Conservation (phyloP, 2,329 filamentous ascomycete species). For the Epichloe uncinata region DNA sequence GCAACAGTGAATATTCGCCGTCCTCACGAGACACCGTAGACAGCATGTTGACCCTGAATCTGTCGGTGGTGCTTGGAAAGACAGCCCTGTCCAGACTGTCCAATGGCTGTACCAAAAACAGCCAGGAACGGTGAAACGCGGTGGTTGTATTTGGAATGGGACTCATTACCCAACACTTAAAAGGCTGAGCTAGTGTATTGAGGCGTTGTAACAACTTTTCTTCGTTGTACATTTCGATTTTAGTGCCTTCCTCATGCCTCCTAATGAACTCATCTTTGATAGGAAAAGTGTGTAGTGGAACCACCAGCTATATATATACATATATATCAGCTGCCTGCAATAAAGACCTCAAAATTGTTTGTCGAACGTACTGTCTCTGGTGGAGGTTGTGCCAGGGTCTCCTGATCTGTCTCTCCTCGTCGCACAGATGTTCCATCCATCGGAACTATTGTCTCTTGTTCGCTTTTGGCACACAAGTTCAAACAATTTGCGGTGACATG, state of each 20-base stretch:
- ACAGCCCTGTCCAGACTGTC: constrained; percentile 6
- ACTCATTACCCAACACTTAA: constrained; percentile 18
- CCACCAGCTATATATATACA: background rate
- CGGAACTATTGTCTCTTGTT: background rate
- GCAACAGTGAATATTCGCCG: constrained; percentile 13
- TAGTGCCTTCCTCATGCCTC: constrained; percentile 18
- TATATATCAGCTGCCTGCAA: background rate
- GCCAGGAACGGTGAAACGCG: constrained; percentile 19
- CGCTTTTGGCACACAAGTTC: too few species aligned
- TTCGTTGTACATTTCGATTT: constrained; percentile 23
- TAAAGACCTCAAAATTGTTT: background rate
- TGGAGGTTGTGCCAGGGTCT: background rate
- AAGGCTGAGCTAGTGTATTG: constrained; percentile 12
- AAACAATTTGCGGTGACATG: too few species aligned
- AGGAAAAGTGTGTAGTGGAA: constrained; percentile 11
- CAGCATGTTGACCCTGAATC: constrained; percentile 17
- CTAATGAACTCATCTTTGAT: constrained; percentile 13
- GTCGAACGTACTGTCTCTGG: background rate
- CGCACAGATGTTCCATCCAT: background rate
- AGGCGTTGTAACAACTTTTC: constrained; percentile 11
- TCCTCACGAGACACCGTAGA: constrained; percentile 9
- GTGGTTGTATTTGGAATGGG: constrained; percentile 17
- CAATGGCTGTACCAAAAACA: constrained; percentile 17
- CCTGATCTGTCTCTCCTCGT: too few species aligned
- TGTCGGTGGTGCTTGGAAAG: constrained; percentile 17